Evolutionary conservation across 129 eudicot genomes (phyloP).

Genomic region (Flaveria brownii): DNA sequence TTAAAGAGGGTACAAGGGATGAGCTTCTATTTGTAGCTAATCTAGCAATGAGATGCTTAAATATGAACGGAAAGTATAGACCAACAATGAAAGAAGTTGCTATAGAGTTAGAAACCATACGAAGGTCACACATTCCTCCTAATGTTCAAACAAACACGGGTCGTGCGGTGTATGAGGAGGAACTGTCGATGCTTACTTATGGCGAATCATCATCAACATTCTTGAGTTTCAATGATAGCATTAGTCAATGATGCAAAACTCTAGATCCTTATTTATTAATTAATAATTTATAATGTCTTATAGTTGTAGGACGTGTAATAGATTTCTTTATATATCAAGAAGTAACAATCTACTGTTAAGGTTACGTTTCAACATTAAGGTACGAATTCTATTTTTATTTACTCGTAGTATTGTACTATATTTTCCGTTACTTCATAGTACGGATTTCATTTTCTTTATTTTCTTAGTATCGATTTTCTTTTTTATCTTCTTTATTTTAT

Average conservation of each 20-base stretch:
- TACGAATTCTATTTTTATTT: too few relatives aligned
- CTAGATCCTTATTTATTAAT: too few relatives aligned
- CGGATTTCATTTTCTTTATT: too few relatives aligned
- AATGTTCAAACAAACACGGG: neutral
- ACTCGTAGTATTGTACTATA: too few relatives aligned
- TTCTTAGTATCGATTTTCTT: too few relatives aligned
- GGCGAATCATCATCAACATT: slow-evolving; percentile 13
- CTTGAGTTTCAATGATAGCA: slow-evolving; percentile 2
- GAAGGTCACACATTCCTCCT: slow-evolving; percentile 11
- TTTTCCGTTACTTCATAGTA: too few relatives aligned
- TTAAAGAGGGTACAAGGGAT: slow-evolving; percentile 4
- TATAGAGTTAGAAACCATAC: slow-evolving; percentile 22
- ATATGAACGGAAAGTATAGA: slow-evolving; percentile 21
- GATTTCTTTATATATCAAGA: too few relatives aligned
- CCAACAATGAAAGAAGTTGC: slow-evolving; percentile 13
- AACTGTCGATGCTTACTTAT: neutral
- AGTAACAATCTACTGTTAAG: too few relatives aligned
- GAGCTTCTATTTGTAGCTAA: slow-evolving; percentile 23
- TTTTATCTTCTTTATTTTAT: too few relatives aligned
- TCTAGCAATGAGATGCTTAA: slow-evolving; percentile 33
- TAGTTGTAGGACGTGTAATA: too few relatives aligned
- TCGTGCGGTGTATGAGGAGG: neutral
- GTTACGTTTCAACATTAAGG: too few relatives aligned
- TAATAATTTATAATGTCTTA: too few relatives aligned
- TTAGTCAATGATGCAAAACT: slow-evolving; percentile 2